Conservation (phyloP, 805 yeast species). For the Metschnikowia kunwiensis region DNA sequence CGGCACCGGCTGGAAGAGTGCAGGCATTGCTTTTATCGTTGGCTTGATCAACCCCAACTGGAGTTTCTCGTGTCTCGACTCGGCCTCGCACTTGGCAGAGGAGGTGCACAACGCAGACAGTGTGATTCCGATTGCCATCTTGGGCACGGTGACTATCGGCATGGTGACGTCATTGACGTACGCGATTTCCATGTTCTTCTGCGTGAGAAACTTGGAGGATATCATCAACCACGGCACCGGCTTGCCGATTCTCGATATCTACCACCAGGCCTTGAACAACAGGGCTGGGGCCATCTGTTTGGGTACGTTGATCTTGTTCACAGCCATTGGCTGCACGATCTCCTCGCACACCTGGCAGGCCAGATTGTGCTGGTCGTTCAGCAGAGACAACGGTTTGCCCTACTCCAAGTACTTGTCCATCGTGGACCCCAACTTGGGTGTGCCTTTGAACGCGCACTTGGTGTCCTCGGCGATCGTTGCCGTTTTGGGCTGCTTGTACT, state of each 20-base stretch:
- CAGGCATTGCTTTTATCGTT: slow-evolving; percentile 22
- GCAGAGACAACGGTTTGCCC: slow-evolving; percentile 45
- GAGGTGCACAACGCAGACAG: slow-evolving; percentile 37
- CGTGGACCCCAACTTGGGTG: slow-evolving; percentile 36
- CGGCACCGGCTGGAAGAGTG: slow-evolving; percentile 23
- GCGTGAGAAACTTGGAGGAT: slow-evolving; percentile 30
- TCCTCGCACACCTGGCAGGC: slow-evolving; percentile 45
- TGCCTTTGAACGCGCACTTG: slow-evolving; percentile 41
- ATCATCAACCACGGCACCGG: slow-evolving; percentile 32
- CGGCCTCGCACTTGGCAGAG: slow-evolving; percentile 43
- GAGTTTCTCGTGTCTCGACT: slow-evolving; percentile 38
- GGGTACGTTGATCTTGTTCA: slow-evolving; percentile 33
- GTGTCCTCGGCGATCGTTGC: slow-evolving; percentile 34
- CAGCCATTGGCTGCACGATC: slow-evolving; percentile 39
- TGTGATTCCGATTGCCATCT: slow-evolving; percentile 38
- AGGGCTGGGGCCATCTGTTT: slow-evolving; percentile 37
- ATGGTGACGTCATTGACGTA: slow-evolving; percentile 38
- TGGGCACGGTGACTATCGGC: slow-evolving; percentile 41
- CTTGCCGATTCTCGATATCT: slow-evolving; percentile 41
- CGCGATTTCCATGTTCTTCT: slow-evolving; percentile 41
- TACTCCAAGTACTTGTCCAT: slow-evolving; percentile 36
- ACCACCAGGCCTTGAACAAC: slow-evolving; percentile 35
- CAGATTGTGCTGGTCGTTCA: slow-evolving; percentile 42
- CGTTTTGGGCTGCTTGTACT: slow-evolving; percentile 35
- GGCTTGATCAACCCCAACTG: slow-evolving; percentile 25